Evolutionary conservation across 306 rosid species (phyloP).

Genomic region (Cucumis melo): DNA sequence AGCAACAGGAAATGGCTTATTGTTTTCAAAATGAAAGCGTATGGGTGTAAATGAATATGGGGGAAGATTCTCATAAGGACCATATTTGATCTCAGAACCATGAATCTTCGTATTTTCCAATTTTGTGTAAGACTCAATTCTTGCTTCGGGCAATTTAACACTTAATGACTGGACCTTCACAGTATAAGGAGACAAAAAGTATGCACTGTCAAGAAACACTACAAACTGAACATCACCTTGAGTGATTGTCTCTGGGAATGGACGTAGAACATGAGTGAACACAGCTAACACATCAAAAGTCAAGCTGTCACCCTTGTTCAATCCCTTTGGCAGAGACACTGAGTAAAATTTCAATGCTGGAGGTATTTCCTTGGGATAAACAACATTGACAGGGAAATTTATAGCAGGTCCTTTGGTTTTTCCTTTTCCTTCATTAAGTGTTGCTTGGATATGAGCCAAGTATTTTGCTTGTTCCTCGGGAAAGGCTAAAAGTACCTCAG

Average conservation of each 20-base stretch:
- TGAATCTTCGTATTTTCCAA: slow-evolving; percentile 51
- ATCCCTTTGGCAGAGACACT: slow-evolving; percentile 54
- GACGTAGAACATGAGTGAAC: slow-evolving; percentile 45
- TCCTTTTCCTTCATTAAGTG: slow-evolving; percentile 51
- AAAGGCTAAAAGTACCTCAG: slow-evolving; percentile 49
- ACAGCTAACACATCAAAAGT: slow-evolving; percentile 63
- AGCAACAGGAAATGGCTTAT: slow-evolving; percentile 83
- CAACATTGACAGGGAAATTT: slow-evolving; percentile 36
- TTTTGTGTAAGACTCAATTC: slow-evolving; percentile 75
- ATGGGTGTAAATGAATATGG: slow-evolving; percentile 56
- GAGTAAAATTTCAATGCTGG: slow-evolving; percentile 50
- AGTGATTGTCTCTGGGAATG: slow-evolving; percentile 78
- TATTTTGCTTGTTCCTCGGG: slow-evolving; percentile 52
- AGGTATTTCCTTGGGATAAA: slow-evolving; percentile 45
- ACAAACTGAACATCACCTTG: slow-evolving; percentile 87
- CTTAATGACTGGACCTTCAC: slow-evolving; percentile 61
- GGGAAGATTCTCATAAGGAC: slow-evolving; percentile 67
- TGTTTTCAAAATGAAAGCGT: slow-evolving; percentile 77
- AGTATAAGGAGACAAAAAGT: slow-evolving; percentile 65
- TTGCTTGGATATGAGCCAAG: slow-evolving; percentile 52
- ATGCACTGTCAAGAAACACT: slow-evolving; percentile 66
- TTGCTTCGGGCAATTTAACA: slow-evolving; percentile 74
- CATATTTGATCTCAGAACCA: slow-evolving; percentile 88
- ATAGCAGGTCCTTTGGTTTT: slow-evolving; percentile 40
- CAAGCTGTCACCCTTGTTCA: slow-evolving; percentile 55